These are phyloP conservation scores for Paramecium sonneborni DNA, from an alignment of 73 alveolate species.

Conservation along the genomic window DNA sequence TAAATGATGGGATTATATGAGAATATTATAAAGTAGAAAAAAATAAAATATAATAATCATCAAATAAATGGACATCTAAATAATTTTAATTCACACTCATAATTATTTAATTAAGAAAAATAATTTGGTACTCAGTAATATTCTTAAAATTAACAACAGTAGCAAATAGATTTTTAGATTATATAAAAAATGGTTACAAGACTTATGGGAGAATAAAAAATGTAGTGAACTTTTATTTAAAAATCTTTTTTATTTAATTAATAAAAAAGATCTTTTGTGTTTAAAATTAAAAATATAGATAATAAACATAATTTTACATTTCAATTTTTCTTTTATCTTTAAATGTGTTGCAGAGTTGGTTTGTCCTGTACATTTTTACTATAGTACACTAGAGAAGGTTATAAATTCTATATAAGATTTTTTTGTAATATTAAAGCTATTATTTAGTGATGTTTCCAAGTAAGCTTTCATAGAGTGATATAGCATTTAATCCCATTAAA, in stretches of 20 bases:
- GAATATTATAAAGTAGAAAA: background rate
- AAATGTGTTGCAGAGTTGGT: background rate
- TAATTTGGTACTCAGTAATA: too few relatives aligned
- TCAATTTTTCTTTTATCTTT: background rate
- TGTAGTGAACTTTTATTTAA: too few relatives aligned
- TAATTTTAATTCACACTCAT: background rate
- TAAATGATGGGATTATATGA: background rate
- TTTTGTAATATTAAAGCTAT: background rate
- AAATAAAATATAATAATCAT: background rate
- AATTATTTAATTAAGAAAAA: background rate
- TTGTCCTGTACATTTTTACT: background rate
- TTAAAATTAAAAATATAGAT: too few relatives aligned
- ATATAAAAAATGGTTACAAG: background rate
- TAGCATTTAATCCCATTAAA: background rate
- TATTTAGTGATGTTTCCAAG: background rate
- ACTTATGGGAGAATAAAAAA: background rate
- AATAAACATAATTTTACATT: background rate
- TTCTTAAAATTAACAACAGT: background rate
- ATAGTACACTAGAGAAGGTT: slow-evolving; percentile 20
- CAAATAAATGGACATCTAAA: background rate
- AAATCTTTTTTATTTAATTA: too few relatives aligned
- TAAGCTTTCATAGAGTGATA: background rate
- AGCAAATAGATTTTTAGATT: background rate
- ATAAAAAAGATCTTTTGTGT: too few relatives aligned
- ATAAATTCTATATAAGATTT: background rate